A percentile compares a stretch with the other conserved stretches of the same genome.
Evolutionary conservation across 768 basidiomycete genomes (phyloP).

Genomic region (Pulveroboletus sp.): DNA sequence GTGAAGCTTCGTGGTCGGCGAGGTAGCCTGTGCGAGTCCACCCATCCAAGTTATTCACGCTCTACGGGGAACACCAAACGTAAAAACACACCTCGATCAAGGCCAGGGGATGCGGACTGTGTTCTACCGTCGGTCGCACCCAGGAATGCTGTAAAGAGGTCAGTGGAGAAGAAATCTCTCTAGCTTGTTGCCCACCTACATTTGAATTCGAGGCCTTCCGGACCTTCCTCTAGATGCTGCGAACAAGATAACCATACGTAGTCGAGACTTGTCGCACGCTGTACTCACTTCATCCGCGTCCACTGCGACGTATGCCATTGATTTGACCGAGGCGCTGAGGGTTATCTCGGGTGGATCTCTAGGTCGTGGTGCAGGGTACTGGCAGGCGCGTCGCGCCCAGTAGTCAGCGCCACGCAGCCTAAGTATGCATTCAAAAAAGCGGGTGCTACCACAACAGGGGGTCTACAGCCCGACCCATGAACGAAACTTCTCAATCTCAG

Average conservation of each 20-base stretch:
- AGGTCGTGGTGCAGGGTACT: not conserved
- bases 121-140: constrained; percentile 31
- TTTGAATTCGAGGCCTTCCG: constrained; percentile 69
- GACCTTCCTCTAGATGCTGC: constrained; percentile 60
- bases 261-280: not conserved
- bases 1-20: constrained; percentile 43
- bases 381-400: not conserved
- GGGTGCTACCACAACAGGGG: not conserved
- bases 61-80: not conserved
- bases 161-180: not conserved
- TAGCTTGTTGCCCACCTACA: constrained; percentile 36
- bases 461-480: constrained; percentile 43
- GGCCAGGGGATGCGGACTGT: constrained; percentile 30
- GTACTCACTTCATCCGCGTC: constrained; percentile 62
- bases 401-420: too few species aligned
- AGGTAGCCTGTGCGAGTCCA: constrained; percentile 52
- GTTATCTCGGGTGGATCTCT: too few species aligned
- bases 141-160: constrained; percentile 47
- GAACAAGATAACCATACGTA: constrained; percentile 1
- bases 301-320: constrained; percentile 69
- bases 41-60: not conserved
- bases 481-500: constrained; percentile 53
- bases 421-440: too few species aligned
- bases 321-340: constrained; percentile 17
- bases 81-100: constrained; percentile 46